These are phyloP conservation scores for Myriosclerotinia duriaeana DNA, from an alignment of 2,329 filamentous ascomycete species.

Conservation along the genomic window DNA sequence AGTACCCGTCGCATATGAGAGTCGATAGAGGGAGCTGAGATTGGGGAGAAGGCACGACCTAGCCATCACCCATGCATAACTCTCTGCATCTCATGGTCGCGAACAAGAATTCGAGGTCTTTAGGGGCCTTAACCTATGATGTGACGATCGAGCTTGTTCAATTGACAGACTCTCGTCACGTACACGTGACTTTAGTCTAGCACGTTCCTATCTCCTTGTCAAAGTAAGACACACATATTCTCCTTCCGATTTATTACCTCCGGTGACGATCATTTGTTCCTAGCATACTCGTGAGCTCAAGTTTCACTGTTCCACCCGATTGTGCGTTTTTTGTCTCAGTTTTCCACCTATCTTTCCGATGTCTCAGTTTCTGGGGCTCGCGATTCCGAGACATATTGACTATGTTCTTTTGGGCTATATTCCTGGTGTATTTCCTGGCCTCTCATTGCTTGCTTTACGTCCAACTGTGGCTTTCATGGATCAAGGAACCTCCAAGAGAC, in stretches of 20 bases:
- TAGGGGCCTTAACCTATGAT: not conserved
- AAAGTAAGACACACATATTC: slow-evolving; percentile 22
- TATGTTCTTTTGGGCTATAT: not conserved
- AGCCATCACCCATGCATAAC: not conserved
- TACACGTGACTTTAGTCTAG: not conserved
- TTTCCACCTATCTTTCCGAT: slow-evolving; percentile 6
- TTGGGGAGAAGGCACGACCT: not conserved
- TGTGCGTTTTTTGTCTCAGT: slow-evolving; percentile 21
- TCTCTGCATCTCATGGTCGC: not conserved
- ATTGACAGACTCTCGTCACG: not conserved
- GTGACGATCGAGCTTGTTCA: not conserved
- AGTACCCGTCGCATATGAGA: not conserved
- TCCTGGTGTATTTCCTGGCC: not conserved
- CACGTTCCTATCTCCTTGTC: slow-evolving; percentile 11
- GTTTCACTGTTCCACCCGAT: slow-evolving; percentile 23
- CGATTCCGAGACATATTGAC: slow-evolving; percentile 21
- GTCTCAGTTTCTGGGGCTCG: slow-evolving; percentile 6
- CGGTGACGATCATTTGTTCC: slow-evolving; percentile 7
- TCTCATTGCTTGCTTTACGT: not conserved
- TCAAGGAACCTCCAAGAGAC: slow-evolving; percentile 13
- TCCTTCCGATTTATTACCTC: slow-evolving; percentile 23
- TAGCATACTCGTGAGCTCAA: slow-evolving; percentile 20
- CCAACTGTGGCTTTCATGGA: slow-evolving; percentile 7
- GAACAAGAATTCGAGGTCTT: not conserved
- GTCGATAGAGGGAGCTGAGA: not conserved